Evolutionary conservation across 2,329 filamentous ascomycete genomes (phyloP).

Genomic region (Calonectria multiphialidica): DNA sequence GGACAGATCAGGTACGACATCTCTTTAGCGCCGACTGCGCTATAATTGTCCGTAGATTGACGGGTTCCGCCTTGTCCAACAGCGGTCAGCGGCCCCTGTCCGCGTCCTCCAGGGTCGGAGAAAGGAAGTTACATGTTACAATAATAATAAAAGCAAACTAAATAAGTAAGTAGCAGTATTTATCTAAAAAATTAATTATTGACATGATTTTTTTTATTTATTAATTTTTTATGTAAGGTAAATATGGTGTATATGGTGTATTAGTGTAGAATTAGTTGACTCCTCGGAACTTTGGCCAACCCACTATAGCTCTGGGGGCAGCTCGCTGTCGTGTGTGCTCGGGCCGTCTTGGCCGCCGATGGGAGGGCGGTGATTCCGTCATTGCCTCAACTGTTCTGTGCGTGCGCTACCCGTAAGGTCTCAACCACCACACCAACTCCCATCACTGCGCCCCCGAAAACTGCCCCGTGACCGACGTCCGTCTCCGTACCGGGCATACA

Average conservation of each 20-base stretch:
- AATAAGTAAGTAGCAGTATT: too few species aligned
- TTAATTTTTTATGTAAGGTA: too few species aligned
- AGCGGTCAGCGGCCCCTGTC: not conserved
- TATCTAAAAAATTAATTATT: too few species aligned
- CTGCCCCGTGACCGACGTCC: not conserved
- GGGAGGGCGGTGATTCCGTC: conserved; percentile 42
- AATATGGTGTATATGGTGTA: too few species aligned
- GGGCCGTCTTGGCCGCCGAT: conserved; percentile 44
- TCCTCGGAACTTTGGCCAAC: too few species aligned
- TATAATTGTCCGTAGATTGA: not conserved
- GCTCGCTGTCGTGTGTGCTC: conserved; percentile 23
- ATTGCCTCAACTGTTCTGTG: conserved; percentile 26
- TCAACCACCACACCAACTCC: conserved; percentile 1
- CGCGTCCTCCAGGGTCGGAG: not conserved
- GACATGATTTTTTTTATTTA: too few species aligned
- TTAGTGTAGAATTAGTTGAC: too few species aligned
- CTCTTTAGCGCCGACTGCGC: not conserved
- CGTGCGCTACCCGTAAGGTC: not conserved
- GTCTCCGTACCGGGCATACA: conserved; percentile 22
- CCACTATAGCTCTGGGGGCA: not conserved
- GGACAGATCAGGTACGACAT: not conserved
- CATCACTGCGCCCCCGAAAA: not conserved
- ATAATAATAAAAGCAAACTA: too few species aligned
- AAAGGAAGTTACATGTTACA: too few species aligned
- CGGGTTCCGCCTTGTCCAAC: not conserved